Evolutionary conservation across 192 early-diverging fungal species (phyloP).

Genomic region (Jimgerdemannia lactiflua): DNA sequence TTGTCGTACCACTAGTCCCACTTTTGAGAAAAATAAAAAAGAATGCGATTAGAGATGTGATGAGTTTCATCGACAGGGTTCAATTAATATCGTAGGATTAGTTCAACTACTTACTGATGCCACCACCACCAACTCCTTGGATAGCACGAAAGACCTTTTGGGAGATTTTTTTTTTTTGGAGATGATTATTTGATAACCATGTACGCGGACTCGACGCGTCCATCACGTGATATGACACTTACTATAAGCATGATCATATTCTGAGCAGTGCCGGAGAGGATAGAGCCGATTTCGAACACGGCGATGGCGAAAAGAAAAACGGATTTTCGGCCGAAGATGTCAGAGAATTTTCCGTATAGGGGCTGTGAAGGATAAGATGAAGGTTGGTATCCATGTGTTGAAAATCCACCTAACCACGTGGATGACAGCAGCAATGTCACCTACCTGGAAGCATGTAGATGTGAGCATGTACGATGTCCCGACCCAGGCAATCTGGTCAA

Average conservation of each 20-base stretch:
- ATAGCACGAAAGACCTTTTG: constrained; percentile 45
- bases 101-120: constrained; percentile 33
- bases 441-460: constrained; percentile 56
- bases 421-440: not conserved
- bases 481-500: constrained; percentile 60
- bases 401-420: too few species aligned
- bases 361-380: constrained; percentile 30
- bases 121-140: constrained; percentile 62
- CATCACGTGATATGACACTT: not conserved
- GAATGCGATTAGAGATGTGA: too few species aligned
- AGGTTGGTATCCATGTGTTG: too few species aligned
- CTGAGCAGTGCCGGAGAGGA: constrained; percentile 65
- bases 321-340: constrained; percentile 51
- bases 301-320: constrained; percentile 6
- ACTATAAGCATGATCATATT: constrained; percentile 54
- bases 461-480: constrained; percentile 63
- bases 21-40: too few species aligned
- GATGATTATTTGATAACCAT: too few species aligned
- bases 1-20: too few species aligned
- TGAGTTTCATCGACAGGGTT: too few species aligned
- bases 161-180: too few species aligned
- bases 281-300: constrained; percentile 72
- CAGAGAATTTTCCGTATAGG: constrained; percentile 62
- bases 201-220: too few species aligned
- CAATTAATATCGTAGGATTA: too few species aligned